A percentile compares a stretch with the other conserved stretches of the same genome.
Evolutionary conservation across 75 land plant species (phyloP).

Genomic region (Pinus taeda): DNA sequence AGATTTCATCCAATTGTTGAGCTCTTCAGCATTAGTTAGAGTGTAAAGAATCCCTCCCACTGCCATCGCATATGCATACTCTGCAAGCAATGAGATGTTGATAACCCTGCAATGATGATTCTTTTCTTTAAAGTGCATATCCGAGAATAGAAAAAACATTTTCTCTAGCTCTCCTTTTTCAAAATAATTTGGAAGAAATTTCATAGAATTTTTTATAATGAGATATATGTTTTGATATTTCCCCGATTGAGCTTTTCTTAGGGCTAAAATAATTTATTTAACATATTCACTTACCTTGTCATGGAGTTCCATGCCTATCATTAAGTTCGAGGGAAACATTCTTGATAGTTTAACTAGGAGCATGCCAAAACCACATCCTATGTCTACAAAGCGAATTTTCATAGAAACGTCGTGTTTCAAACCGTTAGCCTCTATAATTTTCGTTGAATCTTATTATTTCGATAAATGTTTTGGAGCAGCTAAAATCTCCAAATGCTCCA

Average conservation of each 20-base stretch:
- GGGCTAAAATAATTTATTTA: conserved; percentile 15
- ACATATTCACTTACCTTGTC: too few relatives aligned
- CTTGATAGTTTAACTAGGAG: too few relatives aligned
- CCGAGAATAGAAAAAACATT: conserved; percentile 80
- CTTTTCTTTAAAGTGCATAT: conserved; percentile 97
- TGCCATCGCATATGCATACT: conserved; percentile 49
- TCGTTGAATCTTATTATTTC: too few relatives aligned
- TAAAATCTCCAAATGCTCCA: too few relatives aligned
- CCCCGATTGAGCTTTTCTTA: conserved; percentile 44
- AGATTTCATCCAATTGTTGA: conserved; percentile 90
- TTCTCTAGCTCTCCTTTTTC: too few relatives aligned
- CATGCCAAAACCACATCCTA: too few relatives aligned
- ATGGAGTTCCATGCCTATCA: too few relatives aligned
- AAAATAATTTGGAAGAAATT: too few relatives aligned
- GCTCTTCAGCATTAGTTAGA: conserved; percentile 90
- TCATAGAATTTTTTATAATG: conserved; percentile 79
- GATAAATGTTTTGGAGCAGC: too few relatives aligned
- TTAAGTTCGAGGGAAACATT: too few relatives aligned
- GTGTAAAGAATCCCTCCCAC: conserved; percentile 91
- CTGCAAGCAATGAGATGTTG: conserved; percentile 38
- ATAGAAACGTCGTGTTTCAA: not conserved
- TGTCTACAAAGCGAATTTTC: too few relatives aligned
- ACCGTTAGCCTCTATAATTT: not conserved
- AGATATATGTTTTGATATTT: conserved; percentile 86
- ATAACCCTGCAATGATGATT: conserved; percentile 92